phyloP scores from a whole-genome alignment of 306 rosid species.

The Pyrus betulifolia region DNA sequence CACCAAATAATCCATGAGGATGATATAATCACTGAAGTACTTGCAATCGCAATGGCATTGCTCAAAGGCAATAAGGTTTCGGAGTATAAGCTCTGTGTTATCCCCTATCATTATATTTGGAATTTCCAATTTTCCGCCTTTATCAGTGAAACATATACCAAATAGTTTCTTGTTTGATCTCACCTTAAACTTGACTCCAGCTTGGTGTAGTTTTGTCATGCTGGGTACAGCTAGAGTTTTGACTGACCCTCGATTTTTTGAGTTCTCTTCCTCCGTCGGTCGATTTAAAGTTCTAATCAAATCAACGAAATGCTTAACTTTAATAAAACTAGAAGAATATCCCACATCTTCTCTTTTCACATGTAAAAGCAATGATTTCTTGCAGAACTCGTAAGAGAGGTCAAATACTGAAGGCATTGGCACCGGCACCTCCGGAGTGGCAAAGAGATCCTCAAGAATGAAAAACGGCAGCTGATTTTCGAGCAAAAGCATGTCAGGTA shows the following conservation, averaged over 20 bases:
- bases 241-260: no score
- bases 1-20: conserved; percentile 18
- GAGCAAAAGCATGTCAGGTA: conserved; percentile 18
- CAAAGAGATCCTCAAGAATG: conserved; percentile 3
- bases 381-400: conserved; percentile 15
- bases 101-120: no score
- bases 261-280: no score
- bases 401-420: neutral
- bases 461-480: conserved; percentile 43
- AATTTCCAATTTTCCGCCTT: no score
- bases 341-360: neutral
- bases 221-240: no score
- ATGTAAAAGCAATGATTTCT: neutral
- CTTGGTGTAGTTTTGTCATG: no score
- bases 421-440: neutral
- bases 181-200: no score
- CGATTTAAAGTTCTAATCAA: no score
- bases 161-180: no score
- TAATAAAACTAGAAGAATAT: neutral
- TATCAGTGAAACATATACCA: neutral
- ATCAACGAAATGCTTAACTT: neutral
- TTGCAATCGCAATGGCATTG: no score
- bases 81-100: no score
- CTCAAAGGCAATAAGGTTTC: conserved; percentile 18
- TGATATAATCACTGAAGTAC: conserved; percentile 10